A percentile compares a stretch with the other conserved stretches of the same genome.
Evolutionary conservation across 306 rosid genomes (phyloP).

Genomic region (barrel medic (Medicago truncatula)): MtrunA17r5.0-ANR NC_053042.1:27455001-27455500

Average conservation of each 20-base stretch:
- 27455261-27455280: conserved; percentile 90
- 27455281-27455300: conserved; percentile 71
- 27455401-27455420: conserved; percentile 18
- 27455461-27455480: conserved; percentile 77
- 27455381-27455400: conserved; percentile 15
- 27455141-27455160: conserved; percentile 44
- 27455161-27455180: conserved; percentile 88
- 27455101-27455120: not conserved
- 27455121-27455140: conserved; percentile 33
- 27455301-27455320: conserved; percentile 15
- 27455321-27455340: conserved; percentile 10
- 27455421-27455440: conserved; percentile 94
- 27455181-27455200: conserved; percentile 91
- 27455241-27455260: conserved; percentile 85
- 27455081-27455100: conserved; percentile 47
- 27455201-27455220: conserved; percentile 84
- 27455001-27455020: conserved; percentile 96
- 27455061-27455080: conserved; percentile 96
- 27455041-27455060: conserved; percentile 99
- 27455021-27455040: conserved; percentile 93
- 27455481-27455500: conserved; percentile 73
- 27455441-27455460: conserved; percentile 80
- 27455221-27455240: conserved; percentile 94
- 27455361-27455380: not conserved
- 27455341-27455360: not conserved